These are phyloP conservation scores for Lactarius hengduanensis DNA, from an alignment of 768 basidiomycete species.

Conservation along the genomic window DNA sequence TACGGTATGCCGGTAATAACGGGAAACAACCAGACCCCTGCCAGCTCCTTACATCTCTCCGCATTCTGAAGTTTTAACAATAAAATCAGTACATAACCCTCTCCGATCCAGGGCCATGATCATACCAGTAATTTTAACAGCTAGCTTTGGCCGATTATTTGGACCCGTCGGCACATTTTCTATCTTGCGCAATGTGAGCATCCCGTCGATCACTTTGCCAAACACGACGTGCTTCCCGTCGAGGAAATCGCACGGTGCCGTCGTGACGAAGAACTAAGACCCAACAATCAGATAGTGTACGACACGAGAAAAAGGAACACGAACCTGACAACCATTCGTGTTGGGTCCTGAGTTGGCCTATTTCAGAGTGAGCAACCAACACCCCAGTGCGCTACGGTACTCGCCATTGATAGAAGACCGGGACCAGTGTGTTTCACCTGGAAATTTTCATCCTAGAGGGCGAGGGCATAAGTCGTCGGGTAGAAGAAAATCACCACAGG, in stretches of 20 bases:
- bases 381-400: constrained; percentile 15
- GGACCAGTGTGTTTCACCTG: constrained; percentile 82
- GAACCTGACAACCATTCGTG: constrained; percentile 88
- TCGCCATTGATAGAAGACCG: constrained; percentile 89
- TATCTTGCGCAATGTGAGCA: constrained; percentile 94
- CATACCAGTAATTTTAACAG: constrained; percentile 83
- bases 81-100: not conserved
- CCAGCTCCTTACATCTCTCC: constrained; percentile 39
- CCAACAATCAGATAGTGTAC: not conserved
- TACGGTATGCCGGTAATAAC: not conserved
- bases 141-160: constrained; percentile 86
- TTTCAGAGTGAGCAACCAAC: constrained; percentile 3
- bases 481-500: not conserved
- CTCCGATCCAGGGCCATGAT: constrained; percentile 10
- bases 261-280: constrained; percentile 91
- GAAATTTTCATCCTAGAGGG: constrained; percentile 87
- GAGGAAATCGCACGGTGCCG: constrained; percentile 90
- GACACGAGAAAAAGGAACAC: constrained; percentile 13
- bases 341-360: constrained; percentile 95
- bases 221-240: constrained; percentile 96
- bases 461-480: constrained; percentile 3
- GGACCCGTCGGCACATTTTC: constrained; percentile 92
- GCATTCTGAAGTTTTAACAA: constrained; percentile 36
- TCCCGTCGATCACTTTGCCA: constrained; percentile 85
- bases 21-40: not conserved